phyloP scores from a whole-genome alignment of 2,329 filamentous ascomycete species.

The Xylariomycetidae sp. region DNA sequence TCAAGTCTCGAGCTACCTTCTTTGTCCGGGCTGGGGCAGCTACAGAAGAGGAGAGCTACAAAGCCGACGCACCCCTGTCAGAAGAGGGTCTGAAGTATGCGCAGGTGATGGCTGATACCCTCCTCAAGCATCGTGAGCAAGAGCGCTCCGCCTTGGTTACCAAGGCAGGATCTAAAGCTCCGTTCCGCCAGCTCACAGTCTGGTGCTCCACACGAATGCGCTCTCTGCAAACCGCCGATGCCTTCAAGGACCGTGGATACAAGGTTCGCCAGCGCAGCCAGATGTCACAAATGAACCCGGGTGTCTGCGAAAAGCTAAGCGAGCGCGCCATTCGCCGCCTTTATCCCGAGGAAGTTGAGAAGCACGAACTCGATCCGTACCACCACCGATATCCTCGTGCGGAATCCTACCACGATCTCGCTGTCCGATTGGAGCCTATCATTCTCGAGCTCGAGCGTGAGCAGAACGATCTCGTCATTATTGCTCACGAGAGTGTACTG shows the following conservation, averaged over 20 bases:
- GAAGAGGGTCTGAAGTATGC: conserved; percentile 78
- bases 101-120: conserved; percentile 76
- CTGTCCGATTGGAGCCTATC: conserved; percentile 95
- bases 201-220: conserved; percentile 93
- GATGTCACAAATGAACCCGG: conserved; percentile 95
- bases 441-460: conserved; percentile 96
- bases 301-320: conserved; percentile 90
- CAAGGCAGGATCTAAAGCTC: conserved; percentile 61
- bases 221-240: conserved; percentile 84
- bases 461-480: conserved; percentile 95
- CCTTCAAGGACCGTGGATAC: conserved; percentile 74
- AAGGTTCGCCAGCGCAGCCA: conserved; percentile 88
- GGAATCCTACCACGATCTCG: conserved; percentile 97
- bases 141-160: conserved; percentile 68
- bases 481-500: conserved; percentile 96
- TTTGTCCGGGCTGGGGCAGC: conserved; percentile 86
- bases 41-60: conserved; percentile 86
- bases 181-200: conserved; percentile 76
- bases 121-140: conserved; percentile 77
- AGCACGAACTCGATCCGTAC: conserved; percentile 92
- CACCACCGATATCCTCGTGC: conserved; percentile 94
- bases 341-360: conserved; percentile 86
- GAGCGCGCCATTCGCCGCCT: conserved; percentile 74
- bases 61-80: conserved; percentile 80
- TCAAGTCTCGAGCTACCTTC: conserved; percentile 90